Conservation (phyloP, 78 protist genomes). For the Dictyostelium brefeldianum region DNA sequence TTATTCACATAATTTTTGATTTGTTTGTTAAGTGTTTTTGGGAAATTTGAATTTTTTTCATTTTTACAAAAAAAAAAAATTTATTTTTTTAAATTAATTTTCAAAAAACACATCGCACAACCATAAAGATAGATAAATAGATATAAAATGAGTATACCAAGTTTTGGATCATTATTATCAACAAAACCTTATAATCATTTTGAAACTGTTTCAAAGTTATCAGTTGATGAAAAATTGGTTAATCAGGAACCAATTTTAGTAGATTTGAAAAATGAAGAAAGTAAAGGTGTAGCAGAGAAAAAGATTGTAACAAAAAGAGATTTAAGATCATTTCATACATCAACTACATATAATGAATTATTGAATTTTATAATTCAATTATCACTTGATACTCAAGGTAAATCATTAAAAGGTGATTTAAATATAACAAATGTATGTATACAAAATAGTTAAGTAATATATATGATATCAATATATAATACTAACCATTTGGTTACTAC, state of each 20-base stretch:
- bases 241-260: not conserved
- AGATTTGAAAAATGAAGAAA: not conserved
- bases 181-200: conserved; percentile 37
- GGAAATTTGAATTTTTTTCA: no score
- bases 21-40: no score
- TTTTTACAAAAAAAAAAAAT: no score
- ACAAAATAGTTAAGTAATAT: not conserved
- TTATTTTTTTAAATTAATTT: no score
- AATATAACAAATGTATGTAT: not conserved
- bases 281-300: not conserved
- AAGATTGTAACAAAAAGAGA: conserved; percentile 29
- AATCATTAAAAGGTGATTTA: conserved; percentile 22
- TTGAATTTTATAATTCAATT: conserved; percentile 47
- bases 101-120: no score
- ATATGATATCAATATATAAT: not conserved
- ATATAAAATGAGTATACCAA: not conserved
- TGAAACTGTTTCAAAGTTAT: conserved; percentile 30
- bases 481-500: not conserved
- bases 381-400: conserved; percentile 44
- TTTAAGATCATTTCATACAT: conserved; percentile 35
- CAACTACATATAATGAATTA: conserved; percentile 5
- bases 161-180: not conserved
- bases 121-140: no score
- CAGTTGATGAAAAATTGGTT: not conserved
- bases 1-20: no score